Conservation (phyloP, 1,284 basidiomycete species). For the Anthracocystis walkeri region DNA sequence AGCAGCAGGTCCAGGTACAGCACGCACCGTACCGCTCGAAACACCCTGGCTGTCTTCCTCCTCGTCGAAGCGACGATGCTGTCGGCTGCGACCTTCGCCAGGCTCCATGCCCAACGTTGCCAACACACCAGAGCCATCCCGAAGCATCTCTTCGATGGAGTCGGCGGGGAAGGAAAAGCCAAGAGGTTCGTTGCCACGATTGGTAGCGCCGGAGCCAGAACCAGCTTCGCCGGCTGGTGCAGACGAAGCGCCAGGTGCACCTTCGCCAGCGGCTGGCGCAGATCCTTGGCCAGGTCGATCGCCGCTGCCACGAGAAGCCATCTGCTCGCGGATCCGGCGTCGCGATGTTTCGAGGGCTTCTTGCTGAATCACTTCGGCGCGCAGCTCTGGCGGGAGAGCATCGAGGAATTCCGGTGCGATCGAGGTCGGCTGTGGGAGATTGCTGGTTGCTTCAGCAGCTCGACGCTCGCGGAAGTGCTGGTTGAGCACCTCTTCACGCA, state of each 20-base stretch:
- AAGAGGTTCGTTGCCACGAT: slow-evolving; percentile 8
- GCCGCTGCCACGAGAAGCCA: slow-evolving; percentile 20
- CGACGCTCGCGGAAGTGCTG: slow-evolving; percentile 92
- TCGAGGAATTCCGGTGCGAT: slow-evolving; percentile 96
- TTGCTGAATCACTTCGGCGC: slow-evolving; percentile 95
- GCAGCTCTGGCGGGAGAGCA: slow-evolving; percentile 93
- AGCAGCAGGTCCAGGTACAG: slow-evolving; percentile 15
- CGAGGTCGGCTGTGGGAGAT: slow-evolving; percentile 76
- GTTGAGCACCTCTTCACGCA: slow-evolving; percentile 97
- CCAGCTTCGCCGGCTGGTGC: slow-evolving; percentile 7
- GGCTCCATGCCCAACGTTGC: slow-evolving; percentile 20
- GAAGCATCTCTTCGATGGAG: slow-evolving; percentile 78
- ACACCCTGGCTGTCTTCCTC: slow-evolving; percentile 41
- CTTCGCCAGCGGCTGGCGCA: slow-evolving; percentile 12
- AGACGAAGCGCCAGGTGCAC: slow-evolving; percentile 1
- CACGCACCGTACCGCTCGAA: slow-evolving; percentile 33
- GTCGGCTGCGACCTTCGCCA: slow-evolving; percentile 25
- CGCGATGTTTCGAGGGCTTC: slow-evolving; percentile 81
- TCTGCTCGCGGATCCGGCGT: slow-evolving; percentile 67
- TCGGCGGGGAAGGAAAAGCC: slow-evolving; percentile 10
- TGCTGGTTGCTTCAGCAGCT: slow-evolving; percentile 73
- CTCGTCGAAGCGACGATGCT: slow-evolving; percentile 40
- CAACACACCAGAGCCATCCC: slow-evolving; percentile 82
- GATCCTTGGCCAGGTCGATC: slow-evolving; percentile 15
- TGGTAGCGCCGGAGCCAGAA: slow-evolving; percentile 13